These are phyloP conservation scores for Eragrostis curvula DNA, from an alignment of 176 grass and related monocot species.

Conservation along the genomic window DNA sequence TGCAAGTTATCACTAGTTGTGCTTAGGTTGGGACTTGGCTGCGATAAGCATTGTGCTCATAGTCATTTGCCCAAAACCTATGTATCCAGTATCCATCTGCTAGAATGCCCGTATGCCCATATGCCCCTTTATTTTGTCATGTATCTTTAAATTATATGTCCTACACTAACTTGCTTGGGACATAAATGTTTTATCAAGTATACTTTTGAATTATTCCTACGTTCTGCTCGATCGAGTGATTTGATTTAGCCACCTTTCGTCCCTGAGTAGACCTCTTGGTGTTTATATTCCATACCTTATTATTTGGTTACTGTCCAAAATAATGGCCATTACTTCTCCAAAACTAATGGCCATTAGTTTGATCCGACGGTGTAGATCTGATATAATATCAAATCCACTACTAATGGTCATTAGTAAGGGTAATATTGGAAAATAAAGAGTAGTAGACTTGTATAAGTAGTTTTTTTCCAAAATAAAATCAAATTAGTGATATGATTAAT, in stretches of 20 bases:
- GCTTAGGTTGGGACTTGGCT: constrained; percentile 15
- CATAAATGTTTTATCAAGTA: background rate
- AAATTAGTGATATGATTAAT: too few relatives aligned
- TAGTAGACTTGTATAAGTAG: too few relatives aligned
- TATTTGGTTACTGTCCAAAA: too few relatives aligned
- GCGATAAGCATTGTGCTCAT: background rate
- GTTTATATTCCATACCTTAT: constrained; percentile 17
- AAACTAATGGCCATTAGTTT: too few relatives aligned
- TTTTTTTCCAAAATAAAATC: too few relatives aligned
- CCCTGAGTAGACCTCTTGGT: constrained; percentile 6
- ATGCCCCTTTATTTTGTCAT: background rate
- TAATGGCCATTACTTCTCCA: too few relatives aligned
- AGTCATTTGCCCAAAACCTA: constrained; percentile 13
- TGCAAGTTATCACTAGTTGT: background rate
- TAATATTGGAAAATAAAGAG: too few relatives aligned
- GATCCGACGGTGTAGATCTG: too few relatives aligned
- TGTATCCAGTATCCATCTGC: constrained; percentile 21
- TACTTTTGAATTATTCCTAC: constrained; percentile 20
- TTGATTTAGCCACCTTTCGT: constrained; percentile 20
- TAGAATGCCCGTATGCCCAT: constrained; percentile 4
- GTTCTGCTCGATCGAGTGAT: constrained; percentile 1
- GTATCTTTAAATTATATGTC: background rate
- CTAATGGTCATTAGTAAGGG: too few relatives aligned
- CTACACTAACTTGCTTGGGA: background rate
- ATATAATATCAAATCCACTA: too few relatives aligned